Percentiles rank a stretch among this genome's conserved stretches.
Conservation (phyloP, 805 yeast genomes). For the Metschnikowia vanudenii region DNA sequence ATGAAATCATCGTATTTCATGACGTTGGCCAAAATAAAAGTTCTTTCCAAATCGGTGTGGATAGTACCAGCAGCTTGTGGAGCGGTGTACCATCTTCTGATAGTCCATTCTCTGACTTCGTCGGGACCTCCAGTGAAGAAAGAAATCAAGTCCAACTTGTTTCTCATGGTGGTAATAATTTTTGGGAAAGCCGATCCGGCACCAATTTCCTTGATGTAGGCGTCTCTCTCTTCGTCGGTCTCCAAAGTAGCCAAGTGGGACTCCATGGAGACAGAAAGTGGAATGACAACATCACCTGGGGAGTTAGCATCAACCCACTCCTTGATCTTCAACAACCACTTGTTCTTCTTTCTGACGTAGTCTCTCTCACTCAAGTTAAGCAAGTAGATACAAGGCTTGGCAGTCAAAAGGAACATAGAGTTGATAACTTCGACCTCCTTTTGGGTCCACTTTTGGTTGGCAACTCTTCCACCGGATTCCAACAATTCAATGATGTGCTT, state of each 20-base stretch:
- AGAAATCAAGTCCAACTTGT: constrained; percentile 67
- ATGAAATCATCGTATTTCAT: constrained; percentile 61
- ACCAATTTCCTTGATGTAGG: constrained; percentile 70
- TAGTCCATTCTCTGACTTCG: constrained; percentile 89
- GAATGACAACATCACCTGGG: constrained; percentile 83
- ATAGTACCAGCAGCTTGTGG: constrained; percentile 91
- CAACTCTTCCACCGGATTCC: constrained; percentile 83
- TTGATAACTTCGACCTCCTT: constrained; percentile 92
- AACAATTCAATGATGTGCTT: constrained; percentile 71
- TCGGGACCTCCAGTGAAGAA: constrained; percentile 84
- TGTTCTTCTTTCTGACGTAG: constrained; percentile 84
- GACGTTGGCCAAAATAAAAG: constrained; percentile 78
- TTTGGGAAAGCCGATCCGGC: constrained; percentile 78
- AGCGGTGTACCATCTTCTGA: constrained; percentile 71
- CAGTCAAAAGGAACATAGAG: constrained; percentile 81
- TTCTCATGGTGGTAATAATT: constrained; percentile 70
- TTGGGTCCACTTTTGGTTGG: constrained; percentile 81
- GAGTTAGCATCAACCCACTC: constrained; percentile 88
- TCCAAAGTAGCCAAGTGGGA: constrained; percentile 71
- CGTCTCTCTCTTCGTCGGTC: constrained; percentile 41
- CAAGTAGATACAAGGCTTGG: constrained; percentile 92
- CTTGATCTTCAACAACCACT: constrained; percentile 75
- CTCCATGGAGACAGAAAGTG: constrained; percentile 89
- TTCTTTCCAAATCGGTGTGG: constrained; percentile 79
- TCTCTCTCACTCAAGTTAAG: constrained; percentile 89